A percentile compares a stretch with the other conserved stretches of the same genome.
phyloP scores from a whole-genome alignment of 805 yeast species.

The Metschnikowia peoriensis region DNA sequence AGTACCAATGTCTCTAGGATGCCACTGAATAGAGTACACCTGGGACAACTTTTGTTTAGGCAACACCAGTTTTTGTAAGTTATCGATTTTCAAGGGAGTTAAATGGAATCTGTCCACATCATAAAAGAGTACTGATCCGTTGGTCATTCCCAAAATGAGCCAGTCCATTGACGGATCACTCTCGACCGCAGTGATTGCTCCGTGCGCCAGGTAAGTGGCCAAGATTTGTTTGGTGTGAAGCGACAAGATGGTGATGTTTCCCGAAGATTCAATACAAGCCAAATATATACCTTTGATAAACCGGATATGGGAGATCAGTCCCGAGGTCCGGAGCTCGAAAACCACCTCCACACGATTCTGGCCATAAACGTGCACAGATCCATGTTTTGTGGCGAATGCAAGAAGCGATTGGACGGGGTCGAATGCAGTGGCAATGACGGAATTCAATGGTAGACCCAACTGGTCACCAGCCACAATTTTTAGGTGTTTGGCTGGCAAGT shows the following conservation, averaged over 20 bases:
- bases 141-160: slow-evolving; percentile 74
- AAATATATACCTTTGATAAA: slow-evolving; percentile 82
- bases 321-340: slow-evolving; percentile 50
- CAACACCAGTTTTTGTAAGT: slow-evolving; percentile 60
- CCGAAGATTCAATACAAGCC: slow-evolving; percentile 63
- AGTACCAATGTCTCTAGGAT: slow-evolving; percentile 86
- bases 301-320: slow-evolving; percentile 52
- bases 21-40: slow-evolving; percentile 68
- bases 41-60: slow-evolving; percentile 61
- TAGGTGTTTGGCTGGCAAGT: slow-evolving; percentile 30
- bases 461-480: slow-evolving; percentile 29
- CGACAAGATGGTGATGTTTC: slow-evolving; percentile 67
- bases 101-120: slow-evolving; percentile 77
- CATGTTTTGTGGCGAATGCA: slow-evolving; percentile 72
- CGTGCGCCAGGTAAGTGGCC: slow-evolving; percentile 59
- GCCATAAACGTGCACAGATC: slow-evolving; percentile 78
- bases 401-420: slow-evolving; percentile 87
- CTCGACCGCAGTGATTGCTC: slow-evolving; percentile 64
- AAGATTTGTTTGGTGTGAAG: slow-evolving; percentile 60
- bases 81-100: slow-evolving; percentile 66
- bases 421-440: slow-evolving; percentile 64
- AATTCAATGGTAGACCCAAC: slow-evolving; percentile 51
- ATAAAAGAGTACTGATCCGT: slow-evolving; percentile 68
- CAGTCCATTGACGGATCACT: slow-evolving; percentile 89
- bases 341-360: slow-evolving; percentile 75